Evolutionary conservation across 768 basidiomycete genomes (phyloP), one percentile per base, ranked within the genome.

Genomic region (Cystobasidium onofrii): DNA sequence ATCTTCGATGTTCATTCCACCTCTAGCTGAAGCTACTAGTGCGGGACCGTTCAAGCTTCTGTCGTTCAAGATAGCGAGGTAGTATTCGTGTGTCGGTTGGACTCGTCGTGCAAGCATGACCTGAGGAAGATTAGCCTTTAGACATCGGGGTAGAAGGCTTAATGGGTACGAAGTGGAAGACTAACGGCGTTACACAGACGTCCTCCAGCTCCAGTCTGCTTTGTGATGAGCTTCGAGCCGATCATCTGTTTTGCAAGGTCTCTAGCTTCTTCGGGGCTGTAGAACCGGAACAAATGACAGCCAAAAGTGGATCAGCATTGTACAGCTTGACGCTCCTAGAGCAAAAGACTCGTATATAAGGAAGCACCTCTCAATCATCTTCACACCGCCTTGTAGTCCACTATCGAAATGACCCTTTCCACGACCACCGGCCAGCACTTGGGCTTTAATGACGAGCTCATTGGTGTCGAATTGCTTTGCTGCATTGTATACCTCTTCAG

Each of bases 1-100:
- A 79, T 99, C 96, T 82, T 99, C 96, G 80, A 99, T 99, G 83
- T 98, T 98, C 96, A 99, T 99, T 73, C 96, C 96, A 71, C 96
- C 96, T 80, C 97, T 93, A 23, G 86, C 85, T 54, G 96, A 98
- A 23, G 89, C 89, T 67, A 99, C 95, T 60, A 99, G 86, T 34
- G 97, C 96, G 54, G 92, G 90, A 17, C 90, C 89, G 74, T 92
- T 88, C 6, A 89, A 84, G 17, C 86, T 87, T 77, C 96, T 91
- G 85, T 99, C 96, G 80, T 97, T 97, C 69, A 99, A 86, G 36
- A 98, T 87, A 17, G 96, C 96, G 64, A 94, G 90, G 80, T 99
- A 99, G 85, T 98, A 98, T 81, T 99, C 96, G 81, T 99, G 96
- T 50, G 87, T 86, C 39, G 96, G 91, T 75, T 90, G 87, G 75